Evolutionary conservation across 1,284 basidiomycete genomes (phyloP), one percentile per base, ranked within the genome.

Genomic region (Apiotrichum laibachii): DNA sequence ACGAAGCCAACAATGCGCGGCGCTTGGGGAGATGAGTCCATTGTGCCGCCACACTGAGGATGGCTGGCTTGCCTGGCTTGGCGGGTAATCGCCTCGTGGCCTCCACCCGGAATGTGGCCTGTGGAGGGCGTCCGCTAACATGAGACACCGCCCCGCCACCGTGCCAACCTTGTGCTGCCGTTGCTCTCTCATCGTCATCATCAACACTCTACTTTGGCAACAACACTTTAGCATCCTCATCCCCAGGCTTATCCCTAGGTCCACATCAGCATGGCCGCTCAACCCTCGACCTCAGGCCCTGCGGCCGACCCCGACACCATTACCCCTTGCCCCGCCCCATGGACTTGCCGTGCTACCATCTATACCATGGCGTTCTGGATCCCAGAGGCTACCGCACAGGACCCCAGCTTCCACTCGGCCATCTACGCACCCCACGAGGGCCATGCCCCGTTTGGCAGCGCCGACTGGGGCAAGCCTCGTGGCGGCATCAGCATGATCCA

Each of bases 351-450:
- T 19, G 56, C 56, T n/a, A 52, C 56, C 18, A 22, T 57, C 31
- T 57, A 57, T 44, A 33, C 50, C 15, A 40, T 46, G 22, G 13
- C 33, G 18, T 47, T 52, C 37, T 57, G 43, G 43, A 40, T 39
- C 15, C 34, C 56, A n/a, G 33, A 37, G 13, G 35, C 44, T 4
- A 19, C 39, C 8, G 45, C 50, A 11, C n/a, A 44, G 13, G 16
- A 26, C 19, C 56, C 50, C 16, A 26, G 15, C 22, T 57, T 57
- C 39, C 15, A 18, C 9, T 26, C 31, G 8, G 31, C 31, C 11
- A 31, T 37, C 5, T 57, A 57, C 37, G 56, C 56, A 4, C 56
- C 56, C 22, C 56, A 52, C 37, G 56, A 57, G 50, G 26, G 45
- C n/a, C 37, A 19, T 1, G 44, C 56, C 7, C 44, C 56, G 11